These are phyloP conservation scores for Capsicum rhomboideum DNA, from an alignment of 257 asterid genomes.

Conservation along the genomic window DNA sequence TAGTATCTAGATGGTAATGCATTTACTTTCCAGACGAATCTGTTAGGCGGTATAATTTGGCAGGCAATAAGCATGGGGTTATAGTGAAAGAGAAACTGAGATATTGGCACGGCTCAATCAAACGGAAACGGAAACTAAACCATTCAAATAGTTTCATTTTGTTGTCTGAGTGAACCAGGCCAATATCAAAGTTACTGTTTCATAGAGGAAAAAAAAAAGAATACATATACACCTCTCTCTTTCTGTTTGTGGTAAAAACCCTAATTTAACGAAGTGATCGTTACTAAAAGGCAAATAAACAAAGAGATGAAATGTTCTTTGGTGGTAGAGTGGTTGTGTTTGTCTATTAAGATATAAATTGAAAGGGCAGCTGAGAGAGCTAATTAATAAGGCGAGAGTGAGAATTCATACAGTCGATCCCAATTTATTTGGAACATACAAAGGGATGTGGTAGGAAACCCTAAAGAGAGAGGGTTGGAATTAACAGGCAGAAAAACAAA, in stretches of 20 bases:
- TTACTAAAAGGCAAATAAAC: neutral
- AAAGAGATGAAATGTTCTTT: neutral
- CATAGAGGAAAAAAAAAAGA: neutral
- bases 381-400: too few species aligned
- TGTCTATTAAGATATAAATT: too few species aligned
- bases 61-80: neutral
- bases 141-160: neutral
- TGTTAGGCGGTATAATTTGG: neutral
- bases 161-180: constrained; percentile 46
- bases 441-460: neutral
- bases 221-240: neutral
- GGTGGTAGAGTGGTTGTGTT: neutral
- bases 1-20: neutral
- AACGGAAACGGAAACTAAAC: constrained; percentile 3
- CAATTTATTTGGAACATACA: neutral
- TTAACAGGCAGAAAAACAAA: neutral
- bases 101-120: constrained; percentile 65
- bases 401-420: neutral
- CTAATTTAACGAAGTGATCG: neutral
- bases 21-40: neutral
- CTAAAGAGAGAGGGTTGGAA: neutral
- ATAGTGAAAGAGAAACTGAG: constrained; percentile 10
- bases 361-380: neutral
- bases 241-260: neutral
- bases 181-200: constrained; percentile 33